Percentiles rank a stretch among this genome's conserved stretches.
Evolutionary conservation across 1,284 basidiomycete genomes (phyloP).

Genomic region (Microbotryum violaceum): DNA sequence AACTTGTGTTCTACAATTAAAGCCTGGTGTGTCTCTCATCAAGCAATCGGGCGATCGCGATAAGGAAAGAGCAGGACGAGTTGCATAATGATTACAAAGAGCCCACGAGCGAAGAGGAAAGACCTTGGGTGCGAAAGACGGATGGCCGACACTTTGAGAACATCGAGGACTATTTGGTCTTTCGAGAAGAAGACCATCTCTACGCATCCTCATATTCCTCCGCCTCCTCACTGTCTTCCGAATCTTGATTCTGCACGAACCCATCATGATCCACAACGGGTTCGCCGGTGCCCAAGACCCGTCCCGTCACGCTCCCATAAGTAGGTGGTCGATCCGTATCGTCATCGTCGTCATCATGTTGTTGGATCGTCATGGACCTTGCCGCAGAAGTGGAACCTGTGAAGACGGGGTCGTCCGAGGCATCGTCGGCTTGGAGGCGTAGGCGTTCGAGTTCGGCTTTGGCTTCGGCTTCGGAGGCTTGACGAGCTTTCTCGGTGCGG

Average conservation of each 20-base stretch:
- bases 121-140: too few species aligned
- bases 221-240: constrained; percentile 3
- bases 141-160: too few species aligned
- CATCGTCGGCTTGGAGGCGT: neutral
- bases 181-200: too few species aligned
- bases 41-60: too few species aligned
- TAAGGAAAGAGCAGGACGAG: too few species aligned
- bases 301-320: constrained; percentile 14
- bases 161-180: too few species aligned
- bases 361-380: constrained; percentile 1
- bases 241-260: constrained; percentile 16
- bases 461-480: neutral
- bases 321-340: constrained; percentile 5
- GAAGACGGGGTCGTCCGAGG: neutral
- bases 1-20: too few species aligned
- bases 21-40: too few species aligned
- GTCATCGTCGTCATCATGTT: neutral
- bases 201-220: neutral
- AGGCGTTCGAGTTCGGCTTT: constrained; percentile 2
- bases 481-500: neutral
- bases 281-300: constrained; percentile 20
- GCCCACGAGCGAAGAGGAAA: too few species aligned
- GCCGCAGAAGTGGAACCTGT: neutral
- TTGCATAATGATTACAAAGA: too few species aligned
- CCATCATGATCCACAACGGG: neutral